phyloP scores from a whole-genome alignment of 2,329 filamentous ascomycete genomes.

The Parafenestella ontariensis region DNA sequence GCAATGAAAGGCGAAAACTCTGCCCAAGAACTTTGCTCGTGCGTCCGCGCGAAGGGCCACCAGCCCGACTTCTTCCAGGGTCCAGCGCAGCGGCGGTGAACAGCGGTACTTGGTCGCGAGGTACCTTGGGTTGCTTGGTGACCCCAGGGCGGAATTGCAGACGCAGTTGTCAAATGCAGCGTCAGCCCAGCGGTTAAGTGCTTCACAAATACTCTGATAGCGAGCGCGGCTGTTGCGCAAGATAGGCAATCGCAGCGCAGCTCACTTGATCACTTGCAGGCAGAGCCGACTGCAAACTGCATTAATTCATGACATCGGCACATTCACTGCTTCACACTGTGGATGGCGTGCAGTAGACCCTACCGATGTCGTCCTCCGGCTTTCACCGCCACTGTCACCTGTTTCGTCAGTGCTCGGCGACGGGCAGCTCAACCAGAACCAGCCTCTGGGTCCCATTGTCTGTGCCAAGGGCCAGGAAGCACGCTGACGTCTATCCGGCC shows the following conservation, averaged over 20 bases:
- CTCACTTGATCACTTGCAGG: conserved; percentile 9
- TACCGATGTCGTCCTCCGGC: neutral
- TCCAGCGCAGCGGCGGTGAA: conserved; percentile 35
- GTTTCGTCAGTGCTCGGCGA: conserved; percentile 16
- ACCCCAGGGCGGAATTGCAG: conserved; percentile 16
- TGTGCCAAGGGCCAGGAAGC: conserved; percentile 20
- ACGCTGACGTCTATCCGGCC: conserved; percentile 36
- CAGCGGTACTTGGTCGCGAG: conserved; percentile 23
- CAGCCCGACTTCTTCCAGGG: conserved; percentile 34
- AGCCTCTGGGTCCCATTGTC: neutral
- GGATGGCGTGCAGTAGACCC: neutral
- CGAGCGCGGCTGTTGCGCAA: conserved; percentile 5
- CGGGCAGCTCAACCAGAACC: conserved; percentile 16
- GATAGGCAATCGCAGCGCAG: conserved; percentile 29
- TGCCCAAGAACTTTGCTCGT: conserved; percentile 39
- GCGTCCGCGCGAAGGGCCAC: conserved; percentile 24
- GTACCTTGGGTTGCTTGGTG: conserved; percentile 16
- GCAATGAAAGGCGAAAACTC: conserved; percentile 44
- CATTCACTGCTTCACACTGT: neutral
- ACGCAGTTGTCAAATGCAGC: neutral
- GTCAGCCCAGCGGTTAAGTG: no score
- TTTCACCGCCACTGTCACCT: conserved; percentile 25
- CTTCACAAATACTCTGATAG: neutral
- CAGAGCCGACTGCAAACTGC: neutral
- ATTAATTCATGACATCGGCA: neutral